phyloP scores from a whole-genome alignment of 2,329 filamentous ascomycete genomes.

The Aspergillus quadrilineatus region DNA sequence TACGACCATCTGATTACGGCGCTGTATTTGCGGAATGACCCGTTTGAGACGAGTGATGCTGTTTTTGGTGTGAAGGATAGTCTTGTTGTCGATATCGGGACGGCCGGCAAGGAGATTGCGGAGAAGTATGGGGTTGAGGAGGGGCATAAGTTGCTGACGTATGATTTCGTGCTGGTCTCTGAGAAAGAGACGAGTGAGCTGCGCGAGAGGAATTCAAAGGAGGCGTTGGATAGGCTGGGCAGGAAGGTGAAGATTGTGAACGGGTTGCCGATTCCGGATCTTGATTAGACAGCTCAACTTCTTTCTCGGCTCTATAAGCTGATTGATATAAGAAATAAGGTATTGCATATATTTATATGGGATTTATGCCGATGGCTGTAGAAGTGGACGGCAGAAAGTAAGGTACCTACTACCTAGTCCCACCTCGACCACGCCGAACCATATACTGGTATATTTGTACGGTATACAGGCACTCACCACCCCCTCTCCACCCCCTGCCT shows the following conservation, averaged over 20 bases:
- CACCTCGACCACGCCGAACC: too few relatives aligned
- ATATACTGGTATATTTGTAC: too few relatives aligned
- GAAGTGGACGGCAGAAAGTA: too few relatives aligned
- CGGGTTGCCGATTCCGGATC: constrained; percentile 72
- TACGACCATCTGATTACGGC: constrained; percentile 84
- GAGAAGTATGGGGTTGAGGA: constrained; percentile 63
- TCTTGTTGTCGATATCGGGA: constrained; percentile 65
- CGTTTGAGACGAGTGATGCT: constrained; percentile 78
- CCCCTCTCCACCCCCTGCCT: constrained; percentile 13
- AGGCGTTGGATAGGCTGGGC: constrained; percentile 67
- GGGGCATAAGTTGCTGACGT: constrained; percentile 62
- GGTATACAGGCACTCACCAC: too few relatives aligned
- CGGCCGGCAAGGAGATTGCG: constrained; percentile 55
- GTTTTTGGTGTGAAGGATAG: constrained; percentile 86
- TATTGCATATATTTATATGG: neutral
- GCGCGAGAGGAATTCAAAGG: constrained; percentile 64
- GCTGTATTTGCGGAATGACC: constrained; percentile 73
- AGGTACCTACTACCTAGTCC: too few relatives aligned
- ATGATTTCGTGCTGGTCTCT: constrained; percentile 76
- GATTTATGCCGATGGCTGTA: neutral
- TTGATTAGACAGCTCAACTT: constrained; percentile 44
- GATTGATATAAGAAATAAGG: neutral
- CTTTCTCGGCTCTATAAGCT: neutral
- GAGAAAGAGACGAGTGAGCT: constrained; percentile 67
- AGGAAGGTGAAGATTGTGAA: constrained; percentile 70